phyloP scores from a whole-genome alignment of 176 grass and related monocot species.

The Chloris gayana region DNA sequence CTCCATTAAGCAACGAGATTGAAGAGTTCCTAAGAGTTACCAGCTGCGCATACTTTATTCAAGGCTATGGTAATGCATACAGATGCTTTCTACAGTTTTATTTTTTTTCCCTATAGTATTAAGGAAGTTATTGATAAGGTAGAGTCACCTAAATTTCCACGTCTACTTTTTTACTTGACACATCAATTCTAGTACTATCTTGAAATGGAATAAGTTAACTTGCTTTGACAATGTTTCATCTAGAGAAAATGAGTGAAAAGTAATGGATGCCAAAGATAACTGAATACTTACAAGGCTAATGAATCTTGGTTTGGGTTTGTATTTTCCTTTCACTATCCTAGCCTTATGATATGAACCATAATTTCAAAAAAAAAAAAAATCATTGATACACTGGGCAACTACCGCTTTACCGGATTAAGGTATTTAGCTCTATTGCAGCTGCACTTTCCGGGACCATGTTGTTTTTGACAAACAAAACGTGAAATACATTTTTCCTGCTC shows the following conservation, averaged over 20 bases:
- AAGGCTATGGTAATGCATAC: constrained; percentile 88
- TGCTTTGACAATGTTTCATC: neutral
- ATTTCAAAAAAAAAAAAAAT: too few relatives aligned
- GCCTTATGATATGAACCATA: constrained; percentile 2
- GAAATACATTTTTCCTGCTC: constrained; percentile 24
- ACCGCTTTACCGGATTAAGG: neutral
- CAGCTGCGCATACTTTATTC: constrained; percentile 77
- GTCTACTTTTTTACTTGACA: constrained; percentile 1
- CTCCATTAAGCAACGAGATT: constrained; percentile 87
- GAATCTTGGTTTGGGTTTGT: constrained; percentile 2
- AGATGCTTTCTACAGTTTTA: constrained; percentile 5
- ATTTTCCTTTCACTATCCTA: constrained; percentile 25
- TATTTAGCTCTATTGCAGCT: constrained; percentile 19
- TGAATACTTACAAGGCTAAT: neutral
- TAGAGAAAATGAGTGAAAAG: neutral
- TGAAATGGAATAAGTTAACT: constrained; percentile 4
- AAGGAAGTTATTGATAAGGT: constrained; percentile 7
- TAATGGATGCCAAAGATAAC: neutral
- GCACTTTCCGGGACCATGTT: neutral
- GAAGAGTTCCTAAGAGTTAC: constrained; percentile 98
- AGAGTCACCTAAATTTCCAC: neutral
- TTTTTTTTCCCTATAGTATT: constrained; percentile 40
- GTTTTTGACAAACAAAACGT: constrained; percentile 13
- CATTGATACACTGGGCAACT: constrained; percentile 13
- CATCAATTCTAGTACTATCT: constrained; percentile 25